Evolutionary conservation across 2,329 filamentous ascomycete species (phyloP).

Genomic region (Stagonosporopsis tanaceti): DNA sequence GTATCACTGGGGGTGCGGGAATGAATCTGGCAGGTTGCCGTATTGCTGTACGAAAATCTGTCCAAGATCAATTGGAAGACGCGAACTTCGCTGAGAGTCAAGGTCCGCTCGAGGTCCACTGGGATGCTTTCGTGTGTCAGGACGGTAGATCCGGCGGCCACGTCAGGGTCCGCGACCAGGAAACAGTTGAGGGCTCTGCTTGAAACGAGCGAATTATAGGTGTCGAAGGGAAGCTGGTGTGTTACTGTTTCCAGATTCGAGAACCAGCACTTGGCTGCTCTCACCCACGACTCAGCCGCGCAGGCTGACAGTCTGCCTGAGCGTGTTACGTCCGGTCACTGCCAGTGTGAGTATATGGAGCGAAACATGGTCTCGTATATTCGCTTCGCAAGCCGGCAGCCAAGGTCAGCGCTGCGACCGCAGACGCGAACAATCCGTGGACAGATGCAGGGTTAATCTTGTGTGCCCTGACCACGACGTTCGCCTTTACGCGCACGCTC

Average conservation of each 20-base stretch:
- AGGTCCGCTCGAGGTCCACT: slow-evolving; percentile 19
- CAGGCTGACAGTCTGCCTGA: slow-evolving; percentile 28
- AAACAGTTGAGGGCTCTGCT: slow-evolving; percentile 12
- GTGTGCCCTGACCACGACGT: neutral
- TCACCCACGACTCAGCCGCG: slow-evolving; percentile 36
- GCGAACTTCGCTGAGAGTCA: slow-evolving; percentile 22
- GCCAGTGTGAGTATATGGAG: slow-evolving; percentile 21
- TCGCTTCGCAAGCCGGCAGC: slow-evolving; percentile 15
- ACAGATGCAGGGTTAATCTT: neutral
- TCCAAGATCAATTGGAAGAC: slow-evolving; percentile 1
- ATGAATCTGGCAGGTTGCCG: neutral
- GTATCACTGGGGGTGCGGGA: neutral
- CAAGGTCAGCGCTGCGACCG: slow-evolving; percentile 13
- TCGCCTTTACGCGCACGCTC: slow-evolving; percentile 6
- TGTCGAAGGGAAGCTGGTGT: slow-evolving; percentile 7
- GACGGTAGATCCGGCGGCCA: slow-evolving; percentile 24
- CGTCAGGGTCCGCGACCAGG: slow-evolving; percentile 23
- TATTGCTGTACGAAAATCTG: neutral
- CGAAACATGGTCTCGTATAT: slow-evolving; percentile 25
- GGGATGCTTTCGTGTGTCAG: slow-evolving; percentile 18
- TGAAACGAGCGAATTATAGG: slow-evolving; percentile 21
- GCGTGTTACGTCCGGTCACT: slow-evolving; percentile 24
- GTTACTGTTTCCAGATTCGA: slow-evolving; percentile 10
- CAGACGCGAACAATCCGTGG: slow-evolving; percentile 2
- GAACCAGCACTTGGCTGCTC: slow-evolving; percentile 19